A percentile compares a stretch with the other conserved stretches of the same genome.
phyloP scores from a whole-genome alignment of 306 rosid species.

The Inga oerstediana region DNA sequence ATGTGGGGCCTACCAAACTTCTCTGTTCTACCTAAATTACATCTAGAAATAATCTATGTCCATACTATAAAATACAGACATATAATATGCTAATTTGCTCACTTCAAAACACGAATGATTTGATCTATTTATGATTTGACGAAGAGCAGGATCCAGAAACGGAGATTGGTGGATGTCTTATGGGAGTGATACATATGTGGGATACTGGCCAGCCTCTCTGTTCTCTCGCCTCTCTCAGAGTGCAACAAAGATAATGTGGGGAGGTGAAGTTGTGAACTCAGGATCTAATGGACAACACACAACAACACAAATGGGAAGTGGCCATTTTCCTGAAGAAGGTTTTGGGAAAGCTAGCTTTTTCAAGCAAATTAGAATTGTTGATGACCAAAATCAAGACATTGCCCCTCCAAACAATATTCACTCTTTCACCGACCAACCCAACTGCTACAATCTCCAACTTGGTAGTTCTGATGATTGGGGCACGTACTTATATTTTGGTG shows the following conservation, averaged over 20 bases:
- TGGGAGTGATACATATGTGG: neutral
- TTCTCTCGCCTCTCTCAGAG: neutral
- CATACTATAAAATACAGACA: too few species aligned
- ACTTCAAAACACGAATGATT: too few species aligned
- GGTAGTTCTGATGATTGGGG: neutral
- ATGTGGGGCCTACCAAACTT: too few species aligned
- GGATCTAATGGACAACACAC: neutral
- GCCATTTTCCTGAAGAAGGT: neutral
- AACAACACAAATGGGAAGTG: neutral
- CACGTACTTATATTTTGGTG: neutral
- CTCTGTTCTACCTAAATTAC: too few species aligned
- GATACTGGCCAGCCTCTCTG: neutral
- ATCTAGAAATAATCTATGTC: too few species aligned
- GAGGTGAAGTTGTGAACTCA: neutral
- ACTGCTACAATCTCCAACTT: neutral
- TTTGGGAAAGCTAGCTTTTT: neutral
- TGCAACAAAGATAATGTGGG: neutral
- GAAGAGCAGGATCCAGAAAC: neutral
- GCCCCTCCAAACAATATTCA: neutral
- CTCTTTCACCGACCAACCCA: neutral
- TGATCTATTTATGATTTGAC: neutral
- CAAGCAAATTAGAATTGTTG: neutral
- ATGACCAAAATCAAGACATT: neutral
- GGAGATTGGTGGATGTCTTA: neutral
- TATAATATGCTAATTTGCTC: too few species aligned